Evolutionary conservation across 169 alveolate species (phyloP).

Genomic region (Plasmodium inui): DNA sequence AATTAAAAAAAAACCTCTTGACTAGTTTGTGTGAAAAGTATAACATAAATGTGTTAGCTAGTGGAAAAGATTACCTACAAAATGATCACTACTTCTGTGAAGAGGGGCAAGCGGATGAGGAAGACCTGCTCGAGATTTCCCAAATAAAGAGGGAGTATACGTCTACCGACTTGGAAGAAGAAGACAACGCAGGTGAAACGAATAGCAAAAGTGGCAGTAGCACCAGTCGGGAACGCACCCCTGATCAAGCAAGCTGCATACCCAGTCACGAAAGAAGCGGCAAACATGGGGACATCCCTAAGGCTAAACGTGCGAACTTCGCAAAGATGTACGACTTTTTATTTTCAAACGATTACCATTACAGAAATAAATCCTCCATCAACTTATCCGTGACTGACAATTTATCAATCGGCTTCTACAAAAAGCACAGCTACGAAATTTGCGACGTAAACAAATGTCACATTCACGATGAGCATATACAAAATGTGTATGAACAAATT

Average conservation of each 20-base stretch:
- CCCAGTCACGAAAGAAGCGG: neutral
- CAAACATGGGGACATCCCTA: neutral
- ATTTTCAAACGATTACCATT: conserved; percentile 50
- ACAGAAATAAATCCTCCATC: conserved; percentile 72
- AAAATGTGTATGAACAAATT: conserved; percentile 51
- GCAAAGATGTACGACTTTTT: conserved; percentile 56
- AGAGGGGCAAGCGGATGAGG: neutral
- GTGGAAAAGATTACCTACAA: conserved; percentile 45
- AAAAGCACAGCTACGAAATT: conserved; percentile 67
- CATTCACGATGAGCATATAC: conserved; percentile 67
- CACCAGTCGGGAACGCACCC: neutral
- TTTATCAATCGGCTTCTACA: conserved; percentile 54
- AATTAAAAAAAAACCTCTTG: conserved; percentile 40
- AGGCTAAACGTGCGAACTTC: neutral
- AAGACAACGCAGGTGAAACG: neutral
- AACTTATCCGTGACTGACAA: conserved; percentile 61
- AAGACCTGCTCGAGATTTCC: conserved; percentile 28
- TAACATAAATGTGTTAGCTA: conserved; percentile 28
- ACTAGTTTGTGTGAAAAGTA: conserved; percentile 52
- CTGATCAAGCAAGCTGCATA: neutral
- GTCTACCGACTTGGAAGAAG: neutral
- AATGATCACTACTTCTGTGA: conserved; percentile 29
- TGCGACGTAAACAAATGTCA: conserved; percentile 64
- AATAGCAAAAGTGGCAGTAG: neutral
- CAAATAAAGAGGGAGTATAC: conserved; percentile 48